Evolutionary conservation across 2,329 filamentous ascomycete genomes (phyloP).

Genomic region (Esteya vermicola): DNA sequence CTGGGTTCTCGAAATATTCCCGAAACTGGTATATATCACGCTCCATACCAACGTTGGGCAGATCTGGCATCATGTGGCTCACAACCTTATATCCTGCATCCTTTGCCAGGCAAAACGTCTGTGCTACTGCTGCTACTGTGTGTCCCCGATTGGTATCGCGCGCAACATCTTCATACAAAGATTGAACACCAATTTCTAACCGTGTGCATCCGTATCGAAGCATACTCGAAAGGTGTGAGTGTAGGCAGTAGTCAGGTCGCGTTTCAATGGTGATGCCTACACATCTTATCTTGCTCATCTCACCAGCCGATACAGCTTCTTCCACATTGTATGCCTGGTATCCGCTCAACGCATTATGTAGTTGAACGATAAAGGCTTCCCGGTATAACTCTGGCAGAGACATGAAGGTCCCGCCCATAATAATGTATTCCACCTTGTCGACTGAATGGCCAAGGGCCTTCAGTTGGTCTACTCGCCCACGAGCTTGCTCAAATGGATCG

Average conservation of each 20-base stretch:
- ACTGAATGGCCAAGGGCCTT: slow-evolving; percentile 92
- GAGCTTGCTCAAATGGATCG: slow-evolving; percentile 93
- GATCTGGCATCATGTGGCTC: slow-evolving; percentile 98
- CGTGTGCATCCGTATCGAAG: slow-evolving; percentile 94
- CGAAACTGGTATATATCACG: slow-evolving; percentile 92
- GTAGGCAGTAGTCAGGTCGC: slow-evolving; percentile 87
- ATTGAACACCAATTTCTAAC: slow-evolving; percentile 89
- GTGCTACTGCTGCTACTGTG: slow-evolving; percentile 85
- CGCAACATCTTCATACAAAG: slow-evolving; percentile 95
- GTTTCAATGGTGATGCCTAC: slow-evolving; percentile 99
- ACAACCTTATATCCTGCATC: slow-evolving; percentile 98
- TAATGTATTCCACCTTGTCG: slow-evolving; percentile 99
- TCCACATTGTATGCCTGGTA: slow-evolving; percentile 92
- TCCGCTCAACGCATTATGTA: slow-evolving; percentile 92
- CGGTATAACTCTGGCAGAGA: slow-evolving; percentile 79
- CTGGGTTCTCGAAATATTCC: slow-evolving; percentile 95
- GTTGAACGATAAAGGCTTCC: slow-evolving; percentile 84
- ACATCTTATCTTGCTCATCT: slow-evolving; percentile 93
- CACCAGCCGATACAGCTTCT: slow-evolving; percentile 83
- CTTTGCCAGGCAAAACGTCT: slow-evolving; percentile 95
- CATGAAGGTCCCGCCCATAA: slow-evolving; percentile 99
- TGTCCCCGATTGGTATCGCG: slow-evolving; percentile 94
- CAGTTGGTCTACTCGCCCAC: slow-evolving; percentile 91
- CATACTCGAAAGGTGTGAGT: slow-evolving; percentile 93
- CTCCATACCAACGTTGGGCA: slow-evolving; percentile 97